phyloP scores from a whole-genome alignment of 176 grass and related monocot genomes.

The Triticum monococcum region DNA sequence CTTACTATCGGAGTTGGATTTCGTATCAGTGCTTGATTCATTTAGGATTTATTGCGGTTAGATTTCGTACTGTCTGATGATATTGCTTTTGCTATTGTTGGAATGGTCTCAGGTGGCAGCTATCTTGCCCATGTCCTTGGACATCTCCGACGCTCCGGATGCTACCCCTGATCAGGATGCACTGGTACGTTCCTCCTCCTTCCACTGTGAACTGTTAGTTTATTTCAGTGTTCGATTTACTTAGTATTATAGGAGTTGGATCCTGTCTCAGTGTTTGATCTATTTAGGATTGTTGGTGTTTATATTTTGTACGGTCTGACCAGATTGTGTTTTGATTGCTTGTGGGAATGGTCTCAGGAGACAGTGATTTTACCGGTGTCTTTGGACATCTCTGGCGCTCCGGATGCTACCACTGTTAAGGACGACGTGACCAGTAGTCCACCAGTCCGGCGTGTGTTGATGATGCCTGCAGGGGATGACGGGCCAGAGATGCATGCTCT shows the following conservation, averaged over 20 bases:
- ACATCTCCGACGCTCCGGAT: conserved; percentile 20
- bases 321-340: conserved; percentile 33
- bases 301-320: not conserved
- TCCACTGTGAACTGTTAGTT: conserved; percentile 32
- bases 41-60: not conserved
- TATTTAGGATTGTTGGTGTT: not conserved
- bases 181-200: not conserved
- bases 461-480: conserved; percentile 28
- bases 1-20: not conserved
- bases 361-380: conserved; percentile 25
- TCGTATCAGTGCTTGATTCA: conserved; percentile 13
- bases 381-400: conserved; percentile 14
- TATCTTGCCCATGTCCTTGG: conserved; percentile 11
- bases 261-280: conserved; percentile 13
- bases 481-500: conserved; percentile 27
- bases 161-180: conserved; percentile 26
- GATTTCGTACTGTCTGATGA: conserved; percentile 7
- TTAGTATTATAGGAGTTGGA: not conserved
- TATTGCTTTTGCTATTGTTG: conserved; percentile 27
- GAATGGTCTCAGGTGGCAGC: conserved; percentile 21
- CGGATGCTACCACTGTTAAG: conserved; percentile 20
- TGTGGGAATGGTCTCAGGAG: conserved; percentile 26
- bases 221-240: conserved; percentile 9
- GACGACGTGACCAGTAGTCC: conserved; percentile 15
- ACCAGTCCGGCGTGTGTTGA: conserved; percentile 12